Percentiles rank a stretch among this genome's conserved stretches.
phyloP scores from a whole-genome alignment of 2,329 filamentous ascomycete species.

The Claviceps arundinis region DNA sequence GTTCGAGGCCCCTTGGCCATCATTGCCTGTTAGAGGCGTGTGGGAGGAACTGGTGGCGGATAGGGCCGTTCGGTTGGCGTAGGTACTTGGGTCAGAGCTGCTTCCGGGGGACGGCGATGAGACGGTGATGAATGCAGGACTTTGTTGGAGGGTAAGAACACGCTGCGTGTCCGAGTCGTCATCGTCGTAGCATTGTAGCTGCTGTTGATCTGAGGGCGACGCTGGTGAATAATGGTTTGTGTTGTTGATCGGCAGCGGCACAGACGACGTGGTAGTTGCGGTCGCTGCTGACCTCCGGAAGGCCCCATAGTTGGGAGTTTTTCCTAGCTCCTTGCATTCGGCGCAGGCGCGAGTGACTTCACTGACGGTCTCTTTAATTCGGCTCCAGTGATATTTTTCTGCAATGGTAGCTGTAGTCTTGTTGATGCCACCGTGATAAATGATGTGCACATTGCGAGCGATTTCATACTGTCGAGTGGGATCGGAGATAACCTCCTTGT shows the following conservation, averaged over 20 bases:
- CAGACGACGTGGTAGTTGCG: neutral
- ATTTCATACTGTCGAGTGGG: conserved; percentile 84
- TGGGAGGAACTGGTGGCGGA: conserved; percentile 20
- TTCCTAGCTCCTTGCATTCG: conserved; percentile 73
- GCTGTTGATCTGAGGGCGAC: neutral
- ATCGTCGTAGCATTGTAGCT: conserved; percentile 3
- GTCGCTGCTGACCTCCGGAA: conserved; percentile 9
- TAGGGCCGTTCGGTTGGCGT: conserved; percentile 36
- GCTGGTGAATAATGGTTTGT: neutral
- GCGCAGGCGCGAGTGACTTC: conserved; percentile 85
- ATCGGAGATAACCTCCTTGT: conserved; percentile 92
- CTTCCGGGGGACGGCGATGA: conserved; percentile 14
- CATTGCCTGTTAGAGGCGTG: neutral
- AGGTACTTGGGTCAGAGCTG: conserved; percentile 22
- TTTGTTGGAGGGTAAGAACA: conserved; percentile 19
- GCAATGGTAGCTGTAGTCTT: conserved; percentile 93
- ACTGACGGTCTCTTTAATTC: conserved; percentile 94
- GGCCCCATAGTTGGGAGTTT: conserved; percentile 28
- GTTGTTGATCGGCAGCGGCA: neutral
- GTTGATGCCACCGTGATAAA: conserved; percentile 85
- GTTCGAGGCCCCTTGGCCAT: neutral
- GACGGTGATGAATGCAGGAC: conserved; percentile 14
- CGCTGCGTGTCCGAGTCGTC: conserved; percentile 10
- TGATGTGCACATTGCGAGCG: conserved; percentile 60
- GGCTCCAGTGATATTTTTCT: conserved; percentile 91